Conservation (phyloP, 371 early-diverging fungal species). For the Syncephalastrum racemosum region DNA sequence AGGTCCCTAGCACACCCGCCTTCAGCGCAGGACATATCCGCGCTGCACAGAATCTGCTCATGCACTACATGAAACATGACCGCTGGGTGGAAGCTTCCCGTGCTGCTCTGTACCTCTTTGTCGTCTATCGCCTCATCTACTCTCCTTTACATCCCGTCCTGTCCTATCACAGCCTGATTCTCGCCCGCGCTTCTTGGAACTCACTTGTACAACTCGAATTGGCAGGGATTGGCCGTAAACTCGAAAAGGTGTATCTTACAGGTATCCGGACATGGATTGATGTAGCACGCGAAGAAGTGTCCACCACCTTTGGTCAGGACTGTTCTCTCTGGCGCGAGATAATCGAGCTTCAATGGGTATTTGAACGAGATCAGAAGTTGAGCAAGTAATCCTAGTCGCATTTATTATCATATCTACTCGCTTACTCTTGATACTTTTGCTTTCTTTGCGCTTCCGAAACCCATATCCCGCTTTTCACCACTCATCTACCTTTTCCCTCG, state of each 20-base stretch:
- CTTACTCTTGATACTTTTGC: too few relatives aligned
- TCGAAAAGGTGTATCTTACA: slow-evolving; percentile 40
- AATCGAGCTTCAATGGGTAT: slow-evolving; percentile 53
- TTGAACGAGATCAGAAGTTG: slow-evolving; percentile 43
- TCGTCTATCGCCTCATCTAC: slow-evolving; percentile 67
- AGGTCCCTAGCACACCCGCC: slow-evolving; percentile 28
- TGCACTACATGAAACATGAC: slow-evolving; percentile 23
- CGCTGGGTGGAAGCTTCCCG: slow-evolving; percentile 54
- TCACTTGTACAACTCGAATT: slow-evolving; percentile 47
- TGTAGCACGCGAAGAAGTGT: slow-evolving; percentile 28
- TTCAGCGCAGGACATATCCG: slow-evolving; percentile 27
- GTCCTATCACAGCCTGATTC: slow-evolving; percentile 60
- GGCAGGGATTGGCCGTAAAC: slow-evolving; percentile 38
- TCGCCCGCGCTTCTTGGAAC: slow-evolving; percentile 71
- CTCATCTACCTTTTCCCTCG: too few relatives aligned
- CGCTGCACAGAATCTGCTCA: slow-evolving; percentile 24
- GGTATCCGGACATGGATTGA: slow-evolving; percentile 47
- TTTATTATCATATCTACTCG: too few relatives aligned
- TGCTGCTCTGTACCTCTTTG: slow-evolving; percentile 59
- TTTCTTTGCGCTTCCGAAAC: too few relatives aligned
- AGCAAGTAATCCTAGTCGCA: too few relatives aligned
- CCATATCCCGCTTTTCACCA: too few relatives aligned
- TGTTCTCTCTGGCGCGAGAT: slow-evolving; percentile 44
- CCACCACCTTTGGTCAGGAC: slow-evolving; percentile 36
- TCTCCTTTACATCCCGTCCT: slow-evolving; percentile 70